These are phyloP conservation scores for Fusarium hostae DNA, from an alignment of 2,329 filamentous ascomycete species.

Conservation along the genomic window DNA sequence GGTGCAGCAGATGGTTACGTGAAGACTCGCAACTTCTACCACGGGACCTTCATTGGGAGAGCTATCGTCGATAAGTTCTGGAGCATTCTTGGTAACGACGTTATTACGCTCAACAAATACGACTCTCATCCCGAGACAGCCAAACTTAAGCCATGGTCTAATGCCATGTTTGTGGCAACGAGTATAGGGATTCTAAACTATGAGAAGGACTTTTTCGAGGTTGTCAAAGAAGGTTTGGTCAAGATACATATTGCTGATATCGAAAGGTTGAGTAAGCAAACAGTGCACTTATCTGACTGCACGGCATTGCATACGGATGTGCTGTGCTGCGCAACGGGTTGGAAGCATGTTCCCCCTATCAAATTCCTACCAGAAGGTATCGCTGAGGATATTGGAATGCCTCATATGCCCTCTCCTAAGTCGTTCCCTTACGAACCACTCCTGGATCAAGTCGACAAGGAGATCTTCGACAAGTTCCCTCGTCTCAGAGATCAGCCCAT, in stretches of 20 bases:
- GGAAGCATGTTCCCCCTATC: slow-evolving; percentile 49
- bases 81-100: slow-evolving; percentile 58
- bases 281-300: slow-evolving; percentile 57
- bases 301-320: slow-evolving; percentile 55
- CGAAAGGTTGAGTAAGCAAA: slow-evolving; percentile 49
- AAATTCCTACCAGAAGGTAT: slow-evolving; percentile 61
- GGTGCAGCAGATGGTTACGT: slow-evolving; percentile 65
- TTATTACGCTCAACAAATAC: slow-evolving; percentile 58
- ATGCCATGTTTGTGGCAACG: slow-evolving; percentile 60
- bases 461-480: slow-evolving; percentile 65
- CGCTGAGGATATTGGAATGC: slow-evolving; percentile 60
- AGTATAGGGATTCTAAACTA: slow-evolving; percentile 66
- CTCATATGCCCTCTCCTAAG: slow-evolving; percentile 49
- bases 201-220: slow-evolving; percentile 60
- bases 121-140: slow-evolving; percentile 52
- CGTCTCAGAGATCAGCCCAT: slow-evolving; percentile 62
- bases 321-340: slow-evolving; percentile 64
- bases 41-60: slow-evolving; percentile 62
- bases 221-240: slow-evolving; percentile 60
- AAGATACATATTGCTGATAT: slow-evolving; percentile 61
- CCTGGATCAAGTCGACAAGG: slow-evolving; percentile 58
- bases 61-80: slow-evolving; percentile 58
- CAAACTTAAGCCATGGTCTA: slow-evolving; percentile 55
- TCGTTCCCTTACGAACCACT: slow-evolving; percentile 45
- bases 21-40: slow-evolving; percentile 59